Conservation (phyloP, 352 stramenopile genomes). For the Globisporangium cystogenes region DNA sequence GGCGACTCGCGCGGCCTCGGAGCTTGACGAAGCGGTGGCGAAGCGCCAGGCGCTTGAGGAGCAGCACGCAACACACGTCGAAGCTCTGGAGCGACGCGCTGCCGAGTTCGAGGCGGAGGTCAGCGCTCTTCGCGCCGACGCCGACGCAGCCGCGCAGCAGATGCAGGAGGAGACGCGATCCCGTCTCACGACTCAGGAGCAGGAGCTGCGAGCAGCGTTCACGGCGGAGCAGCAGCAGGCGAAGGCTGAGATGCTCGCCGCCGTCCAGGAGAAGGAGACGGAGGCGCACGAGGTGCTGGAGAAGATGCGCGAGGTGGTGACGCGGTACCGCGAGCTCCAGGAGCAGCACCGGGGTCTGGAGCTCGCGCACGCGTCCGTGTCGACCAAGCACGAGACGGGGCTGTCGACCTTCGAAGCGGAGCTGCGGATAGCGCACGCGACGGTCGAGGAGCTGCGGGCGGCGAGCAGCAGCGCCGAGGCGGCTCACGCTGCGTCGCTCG, state of each 20-base stretch:
- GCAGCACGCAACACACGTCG: constrained; percentile 23
- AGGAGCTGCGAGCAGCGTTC: constrained; percentile 12
- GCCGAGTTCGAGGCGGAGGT: constrained; percentile 24
- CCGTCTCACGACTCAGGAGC: constrained; percentile 7
- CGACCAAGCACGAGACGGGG: constrained; percentile 5
- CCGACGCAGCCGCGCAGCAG: constrained; percentile 15
- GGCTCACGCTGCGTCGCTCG: constrained; percentile 14
- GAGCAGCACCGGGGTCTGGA: constrained; percentile 19
- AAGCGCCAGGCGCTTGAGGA: constrained; percentile 14
- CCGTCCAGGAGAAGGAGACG: constrained; percentile 20
- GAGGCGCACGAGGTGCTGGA: constrained; percentile 21
- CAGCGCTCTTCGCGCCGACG: constrained; percentile 10
- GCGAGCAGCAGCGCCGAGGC: constrained; percentile 11
- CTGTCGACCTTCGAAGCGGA: constrained; percentile 7
- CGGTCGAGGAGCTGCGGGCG: constrained; percentile 26
- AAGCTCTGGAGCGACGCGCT: constrained; percentile 22
- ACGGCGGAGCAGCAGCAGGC: constrained; percentile 17
- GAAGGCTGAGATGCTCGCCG: constrained; percentile 10
- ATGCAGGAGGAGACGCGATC: constrained; percentile 17
- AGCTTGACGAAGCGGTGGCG: constrained; percentile 14
- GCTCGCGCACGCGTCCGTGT: constrained; percentile 1
- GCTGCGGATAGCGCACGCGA: constrained; percentile 24
- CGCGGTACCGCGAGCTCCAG: constrained; percentile 23
- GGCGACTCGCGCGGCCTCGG: constrained; percentile 2
- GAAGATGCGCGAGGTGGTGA: constrained; percentile 20